Conservation (phyloP, 257 asterid genomes). For the Orobanche coerulescens region DNA sequence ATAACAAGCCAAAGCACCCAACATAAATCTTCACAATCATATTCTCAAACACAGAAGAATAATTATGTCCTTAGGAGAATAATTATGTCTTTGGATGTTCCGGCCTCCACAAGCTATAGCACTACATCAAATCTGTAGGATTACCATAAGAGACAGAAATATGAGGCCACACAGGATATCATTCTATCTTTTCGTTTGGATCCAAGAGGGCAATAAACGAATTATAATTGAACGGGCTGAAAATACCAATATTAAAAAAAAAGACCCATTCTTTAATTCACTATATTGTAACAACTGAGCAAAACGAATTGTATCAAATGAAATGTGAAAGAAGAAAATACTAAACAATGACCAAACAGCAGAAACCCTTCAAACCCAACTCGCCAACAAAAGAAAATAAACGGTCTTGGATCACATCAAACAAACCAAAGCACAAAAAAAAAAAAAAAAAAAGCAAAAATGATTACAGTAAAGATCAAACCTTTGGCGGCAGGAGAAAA, state of each 20-base stretch:
- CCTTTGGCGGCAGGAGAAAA: neutral
- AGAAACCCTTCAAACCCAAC: neutral
- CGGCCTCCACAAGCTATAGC: neutral
- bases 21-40: neutral
- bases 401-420: neutral
- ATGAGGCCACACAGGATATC: neutral
- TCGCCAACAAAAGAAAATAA: neutral
- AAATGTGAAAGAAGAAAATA: conserved; percentile 3
- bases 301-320: neutral
- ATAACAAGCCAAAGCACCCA: neutral
- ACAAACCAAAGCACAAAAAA: neutral
- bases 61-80: neutral
- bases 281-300: neutral
- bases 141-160: neutral
- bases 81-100: neutral
- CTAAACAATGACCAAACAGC: conserved; percentile 2
- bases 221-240: no score
- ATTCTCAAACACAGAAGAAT: neutral
- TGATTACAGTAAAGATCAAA: neutral
- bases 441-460: neutral
- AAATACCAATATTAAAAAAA: neutral
- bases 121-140: neutral
- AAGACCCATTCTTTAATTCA: neutral
- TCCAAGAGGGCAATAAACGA: neutral
- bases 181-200: neutral